phyloP scores from a whole-genome alignment of 208 protist species.

The Trypanosoma caninum region DNA sequence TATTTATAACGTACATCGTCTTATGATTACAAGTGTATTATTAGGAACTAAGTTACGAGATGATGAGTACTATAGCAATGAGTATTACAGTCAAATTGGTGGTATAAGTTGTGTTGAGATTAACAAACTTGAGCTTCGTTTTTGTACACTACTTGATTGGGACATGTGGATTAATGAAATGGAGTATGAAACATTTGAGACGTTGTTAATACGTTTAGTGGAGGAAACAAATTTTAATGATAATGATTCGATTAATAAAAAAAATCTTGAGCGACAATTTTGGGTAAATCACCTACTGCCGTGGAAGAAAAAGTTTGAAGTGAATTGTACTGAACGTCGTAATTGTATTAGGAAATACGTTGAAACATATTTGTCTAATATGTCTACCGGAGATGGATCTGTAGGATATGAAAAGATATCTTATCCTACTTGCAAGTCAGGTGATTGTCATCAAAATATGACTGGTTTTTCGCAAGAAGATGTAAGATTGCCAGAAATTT shows the following conservation, averaged over 20 bases:
- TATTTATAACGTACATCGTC: constrained; percentile 90
- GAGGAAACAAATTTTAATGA: background rate
- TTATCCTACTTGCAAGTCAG: no score
- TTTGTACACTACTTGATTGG: constrained; percentile 79
- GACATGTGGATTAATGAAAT: constrained; percentile 57
- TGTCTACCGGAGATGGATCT: no score
- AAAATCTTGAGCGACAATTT: background rate
- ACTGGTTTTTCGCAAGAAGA: background rate
- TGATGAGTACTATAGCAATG: constrained; percentile 92
- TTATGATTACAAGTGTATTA: constrained; percentile 89
- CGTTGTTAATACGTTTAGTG: constrained; percentile 28
- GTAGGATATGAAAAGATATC: no score
- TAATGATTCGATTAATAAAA: constrained; percentile 3
- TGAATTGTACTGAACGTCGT: background rate
- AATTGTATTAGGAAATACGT: background rate
- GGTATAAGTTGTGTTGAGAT: constrained; percentile 84
- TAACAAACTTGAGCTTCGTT: constrained; percentile 90
- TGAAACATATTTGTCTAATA: background rate
- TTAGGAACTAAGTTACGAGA: constrained; percentile 93
- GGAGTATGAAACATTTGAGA: constrained; percentile 47
- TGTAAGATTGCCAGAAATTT: background rate
- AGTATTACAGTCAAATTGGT: constrained; percentile 91
- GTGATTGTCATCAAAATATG: no score
- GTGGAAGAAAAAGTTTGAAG: constrained; percentile 16
- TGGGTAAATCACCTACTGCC: constrained; percentile 8